These are phyloP conservation scores for Daldinia decipiens DNA, from an alignment of 495 filamentous ascomycete genomes.

Conservation along the genomic window DNA sequence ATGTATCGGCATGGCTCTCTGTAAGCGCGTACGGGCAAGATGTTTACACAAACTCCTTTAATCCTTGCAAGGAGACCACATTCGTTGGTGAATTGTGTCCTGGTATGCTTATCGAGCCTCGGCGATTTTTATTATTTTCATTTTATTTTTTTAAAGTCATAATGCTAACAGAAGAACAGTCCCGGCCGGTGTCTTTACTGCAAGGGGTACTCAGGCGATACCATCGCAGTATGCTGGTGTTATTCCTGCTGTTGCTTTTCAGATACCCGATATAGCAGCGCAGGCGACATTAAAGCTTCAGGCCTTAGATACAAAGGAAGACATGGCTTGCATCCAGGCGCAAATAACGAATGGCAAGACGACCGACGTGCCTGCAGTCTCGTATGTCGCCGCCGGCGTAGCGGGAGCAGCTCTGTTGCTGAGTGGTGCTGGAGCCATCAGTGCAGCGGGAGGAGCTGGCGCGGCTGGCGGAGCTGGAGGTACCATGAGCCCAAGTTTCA, in stretches of 20 bases:
- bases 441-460: conserved; percentile 63
- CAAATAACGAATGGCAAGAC: conserved; percentile 88
- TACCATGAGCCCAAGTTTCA: conserved; percentile 83
- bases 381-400: conserved; percentile 85
- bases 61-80: conserved; percentile 76
- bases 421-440: conserved; percentile 75
- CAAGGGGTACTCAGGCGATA: conserved; percentile 73
- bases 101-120: conserved; percentile 61
- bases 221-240: conserved; percentile 73
- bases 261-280: conserved; percentile 89
- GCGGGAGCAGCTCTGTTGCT: conserved; percentile 85
- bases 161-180: conserved; percentile 63
- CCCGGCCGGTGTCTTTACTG: conserved; percentile 76
- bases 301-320: conserved; percentile 64
- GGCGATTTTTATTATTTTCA: background rate
- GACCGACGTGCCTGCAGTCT: conserved; percentile 74
- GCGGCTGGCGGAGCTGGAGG: conserved; percentile 57
- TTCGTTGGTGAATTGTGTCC: conserved; percentile 83
- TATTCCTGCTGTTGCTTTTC: conserved; percentile 92
- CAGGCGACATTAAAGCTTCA: conserved; percentile 81
- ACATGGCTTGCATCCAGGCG: conserved; percentile 86
- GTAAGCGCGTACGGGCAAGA: conserved; percentile 88
- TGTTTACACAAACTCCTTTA: conserved; percentile 81
- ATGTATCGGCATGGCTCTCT: conserved; percentile 80
- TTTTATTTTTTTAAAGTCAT: background rate